A percentile compares a stretch with the other conserved stretches of the same genome.
These are phyloP conservation scores for Dothidotthia symphoricarpi DNA, from an alignment of 2,329 filamentous ascomycete species.

Conservation along the genomic window DNA sequence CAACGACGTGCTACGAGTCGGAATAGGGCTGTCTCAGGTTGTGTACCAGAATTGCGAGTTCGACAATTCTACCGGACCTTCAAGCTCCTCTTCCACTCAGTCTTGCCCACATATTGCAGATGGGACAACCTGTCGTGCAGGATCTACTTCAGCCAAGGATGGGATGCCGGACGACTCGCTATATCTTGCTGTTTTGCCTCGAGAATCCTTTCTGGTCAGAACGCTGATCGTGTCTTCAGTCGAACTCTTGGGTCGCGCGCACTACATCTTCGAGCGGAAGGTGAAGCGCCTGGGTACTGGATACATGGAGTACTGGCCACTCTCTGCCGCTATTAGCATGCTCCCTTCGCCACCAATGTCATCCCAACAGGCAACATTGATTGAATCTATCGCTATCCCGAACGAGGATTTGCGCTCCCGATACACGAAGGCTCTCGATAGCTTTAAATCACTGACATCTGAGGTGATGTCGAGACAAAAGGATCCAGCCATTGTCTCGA, in stretches of 20 bases:
- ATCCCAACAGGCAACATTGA: conserved; percentile 13
- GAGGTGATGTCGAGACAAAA: conserved; percentile 33
- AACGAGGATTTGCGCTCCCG: conserved; percentile 19
- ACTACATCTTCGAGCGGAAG: conserved; percentile 34
- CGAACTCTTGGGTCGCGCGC: conserved; percentile 30
- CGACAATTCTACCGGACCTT: not conserved
- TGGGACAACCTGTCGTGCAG: conserved; percentile 4
- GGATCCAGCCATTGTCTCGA: conserved; percentile 24
- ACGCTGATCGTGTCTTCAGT: conserved; percentile 28
- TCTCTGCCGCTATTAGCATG: conserved; percentile 33
- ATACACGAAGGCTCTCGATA: conserved; percentile 27
- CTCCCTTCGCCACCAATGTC: conserved; percentile 22
- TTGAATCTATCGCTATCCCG: conserved; percentile 6
- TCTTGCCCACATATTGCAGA: not conserved
- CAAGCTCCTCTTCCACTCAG: too few relatives aligned
- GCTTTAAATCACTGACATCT: conserved; percentile 25
- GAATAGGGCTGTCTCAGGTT: conserved; percentile 26
- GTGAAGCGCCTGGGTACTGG: conserved; percentile 37
- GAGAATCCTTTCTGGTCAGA: conserved; percentile 25
- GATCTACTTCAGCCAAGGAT: conserved; percentile 1
- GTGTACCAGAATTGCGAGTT: conserved; percentile 27
- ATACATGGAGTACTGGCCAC: conserved; percentile 39
- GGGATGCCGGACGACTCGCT: conserved; percentile 1
- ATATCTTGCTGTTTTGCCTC: conserved; percentile 21
- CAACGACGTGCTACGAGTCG: conserved; percentile 32